A percentile compares a stretch with the other conserved stretches of the same genome.
phyloP scores from a whole-genome alignment of 2,329 filamentous ascomycete genomes.

The Pyricularia pennisetigena region DNA sequence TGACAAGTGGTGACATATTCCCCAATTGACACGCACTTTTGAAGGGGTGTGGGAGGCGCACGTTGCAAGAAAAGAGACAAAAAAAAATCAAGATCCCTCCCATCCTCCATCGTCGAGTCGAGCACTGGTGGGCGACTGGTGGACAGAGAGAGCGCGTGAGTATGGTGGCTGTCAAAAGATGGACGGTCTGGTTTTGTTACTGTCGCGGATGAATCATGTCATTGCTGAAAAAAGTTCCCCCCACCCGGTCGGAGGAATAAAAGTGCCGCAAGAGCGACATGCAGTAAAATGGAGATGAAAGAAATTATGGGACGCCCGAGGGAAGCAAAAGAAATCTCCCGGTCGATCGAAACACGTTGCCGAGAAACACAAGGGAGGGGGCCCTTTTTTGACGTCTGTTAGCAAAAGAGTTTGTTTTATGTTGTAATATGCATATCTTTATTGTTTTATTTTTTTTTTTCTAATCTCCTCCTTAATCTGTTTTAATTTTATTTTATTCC shows the following conservation, averaged over 20 bases:
- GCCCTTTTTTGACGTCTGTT: neutral
- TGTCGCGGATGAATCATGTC: neutral
- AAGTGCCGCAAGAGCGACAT: neutral
- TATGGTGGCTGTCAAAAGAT: neutral
- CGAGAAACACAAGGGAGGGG: neutral
- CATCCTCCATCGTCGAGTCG: too few relatives aligned
- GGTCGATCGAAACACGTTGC: neutral
- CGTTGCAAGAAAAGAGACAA: too few relatives aligned
- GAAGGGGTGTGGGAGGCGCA: too few relatives aligned
- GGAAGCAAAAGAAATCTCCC: neutral
- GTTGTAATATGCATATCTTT: neutral
- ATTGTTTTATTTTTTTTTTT: neutral
- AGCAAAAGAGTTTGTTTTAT: neutral
- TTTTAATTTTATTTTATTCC: too few relatives aligned
- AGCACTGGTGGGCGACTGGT: too few relatives aligned
- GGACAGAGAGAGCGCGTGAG: neutral
- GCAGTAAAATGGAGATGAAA: neutral
- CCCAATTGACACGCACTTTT: neutral
- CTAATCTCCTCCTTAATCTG: too few relatives aligned
- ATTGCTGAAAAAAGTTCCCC: neutral
- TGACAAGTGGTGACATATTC: neutral
- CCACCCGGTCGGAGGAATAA: too few relatives aligned
- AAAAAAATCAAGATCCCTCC: too few relatives aligned
- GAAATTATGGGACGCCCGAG: neutral
- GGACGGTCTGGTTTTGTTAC: neutral